Evolutionary conservation across 1,284 basidiomycete species (phyloP).

Genomic region (Ceratobasidium sp.): DNA sequence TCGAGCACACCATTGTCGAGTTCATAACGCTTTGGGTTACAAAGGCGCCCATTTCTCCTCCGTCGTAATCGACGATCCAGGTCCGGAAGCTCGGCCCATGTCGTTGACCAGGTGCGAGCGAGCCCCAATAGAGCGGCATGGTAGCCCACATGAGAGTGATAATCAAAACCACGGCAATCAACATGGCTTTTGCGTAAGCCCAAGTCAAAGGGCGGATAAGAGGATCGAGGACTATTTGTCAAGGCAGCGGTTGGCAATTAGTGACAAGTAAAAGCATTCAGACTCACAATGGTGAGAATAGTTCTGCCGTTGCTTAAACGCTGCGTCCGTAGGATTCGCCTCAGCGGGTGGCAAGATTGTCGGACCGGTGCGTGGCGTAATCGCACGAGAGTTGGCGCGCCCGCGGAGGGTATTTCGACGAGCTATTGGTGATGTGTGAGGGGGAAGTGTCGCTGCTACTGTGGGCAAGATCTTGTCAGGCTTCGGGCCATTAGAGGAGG

Average conservation of each 20-base stretch:
- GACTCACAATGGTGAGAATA: constrained; percentile 32
- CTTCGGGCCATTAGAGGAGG: neutral
- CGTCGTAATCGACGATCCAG: constrained; percentile 64
- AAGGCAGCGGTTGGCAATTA: neutral
- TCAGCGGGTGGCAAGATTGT: neutral
- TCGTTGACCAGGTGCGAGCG: constrained; percentile 43
- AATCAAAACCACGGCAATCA: constrained; percentile 34
- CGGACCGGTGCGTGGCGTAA: constrained; percentile 12
- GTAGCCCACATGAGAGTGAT: constrained; percentile 46
- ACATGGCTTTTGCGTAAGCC: constrained; percentile 46
- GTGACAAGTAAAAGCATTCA: too few relatives aligned
- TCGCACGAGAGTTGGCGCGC: constrained; percentile 8
- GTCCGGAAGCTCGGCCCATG: constrained; percentile 56
- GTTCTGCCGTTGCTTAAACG: constrained; percentile 25
- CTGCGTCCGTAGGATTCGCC: constrained; percentile 8
- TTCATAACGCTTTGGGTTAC: constrained; percentile 33
- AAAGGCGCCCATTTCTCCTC: constrained; percentile 58
- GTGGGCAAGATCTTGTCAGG: neutral
- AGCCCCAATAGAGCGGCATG: constrained; percentile 46
- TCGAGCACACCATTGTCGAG: constrained; percentile 51
- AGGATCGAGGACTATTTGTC: constrained; percentile 39
- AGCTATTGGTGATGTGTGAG: constrained; percentile 13
- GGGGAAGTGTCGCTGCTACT: neutral
- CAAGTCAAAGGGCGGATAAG: constrained; percentile 39
- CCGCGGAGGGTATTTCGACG: constrained; percentile 25